A percentile compares a stretch with the other conserved stretches of the same genome.
phyloP scores from a whole-genome alignment of 2,329 filamentous ascomycete species.

The Botryotinia globosa region DNA sequence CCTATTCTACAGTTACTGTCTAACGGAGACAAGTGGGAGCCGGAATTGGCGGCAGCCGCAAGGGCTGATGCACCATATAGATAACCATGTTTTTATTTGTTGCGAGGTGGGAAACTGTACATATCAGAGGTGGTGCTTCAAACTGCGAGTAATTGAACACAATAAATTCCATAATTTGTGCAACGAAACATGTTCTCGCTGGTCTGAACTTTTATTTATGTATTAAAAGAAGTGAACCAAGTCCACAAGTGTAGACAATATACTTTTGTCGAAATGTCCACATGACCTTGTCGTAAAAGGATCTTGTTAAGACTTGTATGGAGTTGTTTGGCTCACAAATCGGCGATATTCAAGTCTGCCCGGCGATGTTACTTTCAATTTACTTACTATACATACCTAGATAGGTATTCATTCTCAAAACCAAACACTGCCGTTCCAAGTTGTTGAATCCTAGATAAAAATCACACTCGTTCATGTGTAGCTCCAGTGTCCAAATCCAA shows the following conservation, averaged over 20 bases:
- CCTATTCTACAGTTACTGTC: constrained; percentile 64
- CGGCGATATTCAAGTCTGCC: neutral
- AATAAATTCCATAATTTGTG: neutral
- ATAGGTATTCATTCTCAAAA: neutral
- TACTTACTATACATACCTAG: neutral
- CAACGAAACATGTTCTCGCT: neutral
- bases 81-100: constrained; percentile 47
- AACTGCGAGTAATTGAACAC: constrained; percentile 12
- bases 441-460: neutral
- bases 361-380: neutral
- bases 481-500: neutral
- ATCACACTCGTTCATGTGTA: neutral
- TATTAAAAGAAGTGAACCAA: neutral
- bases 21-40: constrained; percentile 97
- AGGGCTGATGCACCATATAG: constrained; percentile 91
- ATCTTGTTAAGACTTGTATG: neutral
- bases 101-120: constrained; percentile 15
- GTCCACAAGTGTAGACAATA: neutral
- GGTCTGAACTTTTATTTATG: neutral
- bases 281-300: no score
- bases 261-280: neutral
- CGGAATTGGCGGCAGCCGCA: constrained; percentile 87
- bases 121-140: constrained; percentile 11
- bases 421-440: neutral
- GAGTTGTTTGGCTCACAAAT: neutral